Conservation (phyloP, 768 basidiomycete genomes). For the Tubosaeta sp. region DNA sequence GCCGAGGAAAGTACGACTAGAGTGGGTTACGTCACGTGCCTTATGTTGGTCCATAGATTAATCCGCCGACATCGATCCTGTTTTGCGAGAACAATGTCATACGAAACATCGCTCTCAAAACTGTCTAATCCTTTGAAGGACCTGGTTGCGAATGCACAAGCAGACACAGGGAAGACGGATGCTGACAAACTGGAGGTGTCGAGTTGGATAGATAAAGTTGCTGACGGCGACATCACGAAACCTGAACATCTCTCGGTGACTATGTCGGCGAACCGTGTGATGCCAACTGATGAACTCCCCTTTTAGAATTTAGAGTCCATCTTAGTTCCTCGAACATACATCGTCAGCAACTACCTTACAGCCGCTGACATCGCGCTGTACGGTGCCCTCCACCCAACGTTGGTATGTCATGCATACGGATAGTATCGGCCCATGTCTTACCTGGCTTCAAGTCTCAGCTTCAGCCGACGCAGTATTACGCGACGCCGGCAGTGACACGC, state of each 20-base stretch:
- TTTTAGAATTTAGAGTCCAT: conserved; percentile 66
- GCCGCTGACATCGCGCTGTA: conserved; percentile 91
- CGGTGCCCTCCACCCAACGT: conserved; percentile 75
- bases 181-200: conserved; percentile 60
- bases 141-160: conserved; percentile 43
- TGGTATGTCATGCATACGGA: conserved; percentile 48
- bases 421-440: conserved; percentile 6
- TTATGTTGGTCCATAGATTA: conserved; percentile 15
- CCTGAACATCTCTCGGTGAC: conserved; percentile 49
- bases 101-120: conserved; percentile 45
- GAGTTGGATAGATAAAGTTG: conserved; percentile 68
- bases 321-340: conserved; percentile 75
- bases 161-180: conserved; percentile 50
- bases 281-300: background rate
- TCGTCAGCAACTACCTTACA: conserved; percentile 80
- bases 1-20: conserved; percentile 32
- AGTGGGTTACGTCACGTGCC: conserved; percentile 27
- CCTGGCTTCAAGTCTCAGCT: conserved; percentile 53
- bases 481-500: conserved; percentile 78
- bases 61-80: conserved; percentile 24
- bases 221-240: conserved; percentile 44
- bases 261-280: background rate
- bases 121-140: conserved; percentile 48
- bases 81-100: conserved; percentile 44
- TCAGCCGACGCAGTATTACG: conserved; percentile 68